phyloP scores from a whole-genome alignment of 2,329 filamentous ascomycete genomes.

The Stagonosporopsis rhizophila region DNA sequence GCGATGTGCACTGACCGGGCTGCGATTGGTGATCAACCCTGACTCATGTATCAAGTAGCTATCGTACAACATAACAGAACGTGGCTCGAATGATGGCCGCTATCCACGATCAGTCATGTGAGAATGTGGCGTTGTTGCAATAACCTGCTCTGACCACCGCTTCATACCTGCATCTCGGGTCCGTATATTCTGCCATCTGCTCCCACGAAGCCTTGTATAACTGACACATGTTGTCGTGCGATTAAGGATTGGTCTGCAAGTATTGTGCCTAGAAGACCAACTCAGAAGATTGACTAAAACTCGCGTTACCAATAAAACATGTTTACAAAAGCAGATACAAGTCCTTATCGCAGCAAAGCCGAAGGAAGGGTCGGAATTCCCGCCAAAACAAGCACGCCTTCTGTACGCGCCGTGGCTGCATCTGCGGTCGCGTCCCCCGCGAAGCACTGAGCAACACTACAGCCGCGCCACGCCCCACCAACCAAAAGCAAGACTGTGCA shows the following conservation, averaged over 20 bases:
- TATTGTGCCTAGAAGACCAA: too few relatives aligned
- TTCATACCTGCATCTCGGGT: too few relatives aligned
- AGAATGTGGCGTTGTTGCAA: too few relatives aligned
- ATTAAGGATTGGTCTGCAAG: too few relatives aligned
- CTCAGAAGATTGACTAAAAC: too few relatives aligned
- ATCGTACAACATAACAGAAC: not conserved
- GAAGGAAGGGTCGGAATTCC: too few relatives aligned
- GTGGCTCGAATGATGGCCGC: not conserved
- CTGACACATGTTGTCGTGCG: too few relatives aligned
- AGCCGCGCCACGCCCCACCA: not conserved
- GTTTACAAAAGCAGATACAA: not conserved
- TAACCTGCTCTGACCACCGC: not conserved
- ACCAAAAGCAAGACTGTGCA: not conserved
- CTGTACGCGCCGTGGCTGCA: not conserved
- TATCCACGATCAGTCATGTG: not conserved
- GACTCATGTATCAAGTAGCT: not conserved
- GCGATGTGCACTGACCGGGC: not conserved
- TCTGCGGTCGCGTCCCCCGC: not conserved
- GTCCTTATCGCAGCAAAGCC: not conserved
- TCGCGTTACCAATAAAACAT: too few relatives aligned
- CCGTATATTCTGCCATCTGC: not conserved
- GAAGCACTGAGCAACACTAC: not conserved
- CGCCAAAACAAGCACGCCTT: not conserved
- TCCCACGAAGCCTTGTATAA: too few relatives aligned
- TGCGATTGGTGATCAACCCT: not conserved